Percentiles rank a stretch among this genome's conserved stretches.
These are phyloP conservation scores for Astrocystis sublimbata DNA, from an alignment of 495 filamentous ascomycete genomes.

Conservation along the genomic window DNA sequence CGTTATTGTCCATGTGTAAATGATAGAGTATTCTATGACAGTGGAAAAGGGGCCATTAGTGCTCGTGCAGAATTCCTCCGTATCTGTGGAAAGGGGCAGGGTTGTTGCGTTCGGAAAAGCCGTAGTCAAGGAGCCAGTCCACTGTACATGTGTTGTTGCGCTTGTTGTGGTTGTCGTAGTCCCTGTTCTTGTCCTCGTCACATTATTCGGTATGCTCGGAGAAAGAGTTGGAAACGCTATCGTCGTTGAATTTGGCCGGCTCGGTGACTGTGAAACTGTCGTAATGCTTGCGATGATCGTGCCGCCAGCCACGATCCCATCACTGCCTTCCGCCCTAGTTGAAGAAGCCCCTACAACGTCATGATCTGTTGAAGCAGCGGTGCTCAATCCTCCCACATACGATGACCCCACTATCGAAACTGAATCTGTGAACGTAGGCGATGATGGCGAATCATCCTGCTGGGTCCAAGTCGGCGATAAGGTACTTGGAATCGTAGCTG, in stretches of 20 bases:
- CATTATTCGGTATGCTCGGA: background rate
- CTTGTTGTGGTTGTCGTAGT: too few species aligned
- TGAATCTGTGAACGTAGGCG: background rate
- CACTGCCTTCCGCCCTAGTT: background rate
- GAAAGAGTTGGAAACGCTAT: background rate
- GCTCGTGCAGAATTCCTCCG: constrained; percentile 27
- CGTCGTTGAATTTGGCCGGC: background rate
- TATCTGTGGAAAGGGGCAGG: constrained; percentile 13
- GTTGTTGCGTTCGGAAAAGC: background rate
- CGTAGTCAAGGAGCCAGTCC: background rate
- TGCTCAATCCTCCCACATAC: background rate
- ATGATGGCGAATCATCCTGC: background rate
- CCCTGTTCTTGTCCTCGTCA: too few species aligned
- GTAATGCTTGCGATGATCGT: constrained; percentile 13
- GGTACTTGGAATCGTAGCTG: background rate
- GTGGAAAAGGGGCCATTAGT: constrained; percentile 19
- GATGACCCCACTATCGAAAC: background rate
- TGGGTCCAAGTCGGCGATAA: background rate
- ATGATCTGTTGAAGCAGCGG: background rate
- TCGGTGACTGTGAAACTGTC: background rate
- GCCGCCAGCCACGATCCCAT: background rate
- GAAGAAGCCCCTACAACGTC: background rate
- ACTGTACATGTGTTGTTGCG: constrained; percentile 9
- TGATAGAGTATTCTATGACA: constrained; percentile 38
- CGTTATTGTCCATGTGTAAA: constrained; percentile 48